Base-by-base conservation (phyloP, 2,329 filamentous ascomycete species). In the Aureobasidium sp. region DNA sequence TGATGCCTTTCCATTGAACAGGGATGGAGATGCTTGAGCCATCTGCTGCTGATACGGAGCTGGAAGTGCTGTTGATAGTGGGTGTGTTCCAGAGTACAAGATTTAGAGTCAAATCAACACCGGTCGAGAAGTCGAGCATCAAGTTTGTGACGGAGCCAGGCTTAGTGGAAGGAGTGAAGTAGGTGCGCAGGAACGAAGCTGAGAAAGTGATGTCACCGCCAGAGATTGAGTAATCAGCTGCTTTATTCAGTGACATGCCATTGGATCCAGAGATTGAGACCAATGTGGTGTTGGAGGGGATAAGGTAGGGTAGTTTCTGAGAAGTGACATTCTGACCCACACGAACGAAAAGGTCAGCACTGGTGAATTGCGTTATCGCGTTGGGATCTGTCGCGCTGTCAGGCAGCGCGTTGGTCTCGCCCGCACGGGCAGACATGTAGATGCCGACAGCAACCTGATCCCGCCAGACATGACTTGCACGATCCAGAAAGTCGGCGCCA, bases 291-390 rank as follows among this genome's bases (percentile, higher is more conserved):
- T 56, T 44, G 8, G 11, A 17, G 4, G 52, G 52, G 60, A 85
- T 75, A 7, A 78, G 64, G 66, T 82, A 83, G 0, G 78, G 74
- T 0, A 84, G 71, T 0, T 71, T 76, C 57, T 78, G 72, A 33
- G 76, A 76, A 0, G 68, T 67, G 0, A 83, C 74, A 0, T 70
- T 67, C 1, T 74, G 74, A 24, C 81, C 80, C 7, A 75, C 73
- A 64, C 78, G 75, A 66, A 84, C 80, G 71, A 82, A 85, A 9
- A 85, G 71, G 65, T 79, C 83, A 0, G 83, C 83, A 0, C 79
- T 82, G 27, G 77, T 80, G 5, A 65, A 72, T 65, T 85, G 81
- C 2, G 68, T 74, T 0, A 75, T 74, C 0, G 78, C 77, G 0
- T 70, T 66, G 3, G 72, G 71, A 64, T 85, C 81, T 0, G 75